Conservation (phyloP, 2,329 filamentous ascomycete genomes). For the Mariannaea elegans region DNA sequence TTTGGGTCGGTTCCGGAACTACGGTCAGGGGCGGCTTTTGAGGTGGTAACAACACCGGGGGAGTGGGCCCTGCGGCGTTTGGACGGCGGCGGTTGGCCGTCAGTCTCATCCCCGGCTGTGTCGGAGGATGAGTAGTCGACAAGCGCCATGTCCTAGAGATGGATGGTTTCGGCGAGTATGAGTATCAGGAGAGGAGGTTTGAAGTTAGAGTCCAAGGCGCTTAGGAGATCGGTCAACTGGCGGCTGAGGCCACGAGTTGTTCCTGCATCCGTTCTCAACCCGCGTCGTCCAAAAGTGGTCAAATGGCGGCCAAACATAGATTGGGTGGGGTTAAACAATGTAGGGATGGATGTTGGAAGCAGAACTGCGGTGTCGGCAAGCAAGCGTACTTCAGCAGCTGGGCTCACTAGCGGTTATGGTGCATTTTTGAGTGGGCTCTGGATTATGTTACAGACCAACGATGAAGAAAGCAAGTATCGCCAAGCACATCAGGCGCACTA, state of each 20-base stretch:
- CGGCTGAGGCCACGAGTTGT: slow-evolving; percentile 1
- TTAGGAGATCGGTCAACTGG: background rate
- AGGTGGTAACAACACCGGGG: slow-evolving; percentile 9
- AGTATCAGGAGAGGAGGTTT: background rate
- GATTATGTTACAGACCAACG: background rate
- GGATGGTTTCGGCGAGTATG: background rate
- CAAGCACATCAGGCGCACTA: no score
- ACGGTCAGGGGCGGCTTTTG: background rate
- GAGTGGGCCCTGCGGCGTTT: slow-evolving; percentile 48
- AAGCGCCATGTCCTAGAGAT: slow-evolving; percentile 60
- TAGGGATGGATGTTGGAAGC: background rate
- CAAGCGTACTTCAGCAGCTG: slow-evolving; percentile 3
- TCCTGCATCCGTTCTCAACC: slow-evolving; percentile 13
- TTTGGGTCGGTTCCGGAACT: slow-evolving; percentile 10
- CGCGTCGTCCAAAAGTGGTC: background rate
- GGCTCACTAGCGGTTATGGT: background rate
- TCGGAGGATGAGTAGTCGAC: slow-evolving; percentile 65
- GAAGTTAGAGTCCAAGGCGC: background rate
- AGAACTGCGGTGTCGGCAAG: background rate
- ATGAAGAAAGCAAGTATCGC: no score
- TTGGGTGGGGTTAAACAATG: slow-evolving; percentile 5
- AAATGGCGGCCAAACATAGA: background rate
- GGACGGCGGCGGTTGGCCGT: slow-evolving; percentile 40
- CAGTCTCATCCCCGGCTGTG: slow-evolving; percentile 37
- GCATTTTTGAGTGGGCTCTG: slow-evolving; percentile 13